Conservation (phyloP, 768 basidiomycete species). For the Holtermanniella nyarrowii region DNA sequence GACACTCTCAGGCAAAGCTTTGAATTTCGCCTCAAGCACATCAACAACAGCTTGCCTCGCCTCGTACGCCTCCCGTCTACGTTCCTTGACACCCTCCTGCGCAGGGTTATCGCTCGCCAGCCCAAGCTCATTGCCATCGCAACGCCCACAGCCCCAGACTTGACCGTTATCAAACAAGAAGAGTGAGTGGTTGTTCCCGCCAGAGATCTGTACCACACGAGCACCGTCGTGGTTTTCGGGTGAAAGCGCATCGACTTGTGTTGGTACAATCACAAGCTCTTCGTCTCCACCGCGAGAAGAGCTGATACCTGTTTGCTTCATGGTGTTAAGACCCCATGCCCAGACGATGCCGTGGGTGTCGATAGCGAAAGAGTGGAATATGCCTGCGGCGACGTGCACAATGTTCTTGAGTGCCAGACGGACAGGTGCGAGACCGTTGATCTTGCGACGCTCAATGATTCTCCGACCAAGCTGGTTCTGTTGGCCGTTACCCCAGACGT, state of each 20-base stretch:
- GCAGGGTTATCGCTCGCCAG: conserved; percentile 45
- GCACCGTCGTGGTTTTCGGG: conserved; percentile 40
- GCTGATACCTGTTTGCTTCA: conserved; percentile 58
- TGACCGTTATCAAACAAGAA: conserved; percentile 76
- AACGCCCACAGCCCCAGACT: conserved; percentile 77
- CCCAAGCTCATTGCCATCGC: conserved; percentile 75
- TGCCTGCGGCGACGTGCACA: conserved; percentile 65
- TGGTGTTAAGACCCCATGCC: conserved; percentile 91
- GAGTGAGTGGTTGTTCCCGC: conserved; percentile 72
- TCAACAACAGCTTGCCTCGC: conserved; percentile 17
- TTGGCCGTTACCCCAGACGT: conserved; percentile 83
- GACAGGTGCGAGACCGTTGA: conserved; percentile 80
- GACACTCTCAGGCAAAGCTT: conserved; percentile 4
- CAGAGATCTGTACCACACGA: conserved; percentile 51
- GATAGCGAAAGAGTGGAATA: conserved; percentile 82
- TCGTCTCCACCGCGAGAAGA: conserved; percentile 25
- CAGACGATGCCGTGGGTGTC: conserved; percentile 72
- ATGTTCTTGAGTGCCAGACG: conserved; percentile 68
- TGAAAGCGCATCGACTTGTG: conserved; percentile 35
- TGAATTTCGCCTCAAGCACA: conserved; percentile 12
- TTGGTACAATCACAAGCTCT: conserved; percentile 51
- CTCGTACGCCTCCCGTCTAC: conserved; percentile 28
- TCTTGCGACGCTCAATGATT: conserved; percentile 75
- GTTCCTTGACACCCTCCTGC: conserved; percentile 21
- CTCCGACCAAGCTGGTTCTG: conserved; percentile 84